Base-by-base conservation (phyloP, 2,329 filamentous ascomycete species). In the Alternaria triticina region DNA sequence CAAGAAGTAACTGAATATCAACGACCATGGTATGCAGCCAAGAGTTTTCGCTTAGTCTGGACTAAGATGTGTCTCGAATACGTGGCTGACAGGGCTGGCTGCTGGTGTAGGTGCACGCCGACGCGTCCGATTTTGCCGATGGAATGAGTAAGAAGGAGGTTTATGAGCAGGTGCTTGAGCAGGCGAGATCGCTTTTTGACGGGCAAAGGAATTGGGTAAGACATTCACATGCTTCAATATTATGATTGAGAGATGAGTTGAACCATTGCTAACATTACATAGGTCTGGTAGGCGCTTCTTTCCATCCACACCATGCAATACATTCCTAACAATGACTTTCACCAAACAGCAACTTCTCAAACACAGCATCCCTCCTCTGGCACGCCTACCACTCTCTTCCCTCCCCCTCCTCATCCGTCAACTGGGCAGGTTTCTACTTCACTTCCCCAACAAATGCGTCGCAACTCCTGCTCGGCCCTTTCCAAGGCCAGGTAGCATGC, bases 131-230 rank as follows among this genome's bases (percentile, higher is more conserved):
- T 72, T 95, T 95, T 79, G 85, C 83, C 52, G 75, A 85, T 13
- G 88, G 87, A 68, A 79, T 93, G 64, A 88, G 85, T 57, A 95
- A 94, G 79, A 83, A 87, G 61, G 88, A 92, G 65, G 91, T 90
- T 23, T 94, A 94, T 69, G 85, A 87, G 66, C 91, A 94, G 72
- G 88, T 95, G 2, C 81, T 94, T 12, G 83, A 90, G 55, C 90
- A 94, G 75, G 89, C 90, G 1, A 85, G 87, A 65, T 88, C 88
- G 1, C 82, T 96, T 1, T 89, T 93, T 69, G 86, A 89, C 23
- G 91, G 86, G 7, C 92, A 95, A 77, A 85, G 89, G 54, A 94
- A 95, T 74, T 95, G 92, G 92, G 92, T 94, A n/a, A n/a, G n/a
- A n/a, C n/a, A n/a, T n/a, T n/a, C n/a, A n/a, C n/a, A n/a, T n/a